Conservation (phyloP, 2,329 filamentous ascomycete species). For the Amauroascus verrucosus region DNA sequence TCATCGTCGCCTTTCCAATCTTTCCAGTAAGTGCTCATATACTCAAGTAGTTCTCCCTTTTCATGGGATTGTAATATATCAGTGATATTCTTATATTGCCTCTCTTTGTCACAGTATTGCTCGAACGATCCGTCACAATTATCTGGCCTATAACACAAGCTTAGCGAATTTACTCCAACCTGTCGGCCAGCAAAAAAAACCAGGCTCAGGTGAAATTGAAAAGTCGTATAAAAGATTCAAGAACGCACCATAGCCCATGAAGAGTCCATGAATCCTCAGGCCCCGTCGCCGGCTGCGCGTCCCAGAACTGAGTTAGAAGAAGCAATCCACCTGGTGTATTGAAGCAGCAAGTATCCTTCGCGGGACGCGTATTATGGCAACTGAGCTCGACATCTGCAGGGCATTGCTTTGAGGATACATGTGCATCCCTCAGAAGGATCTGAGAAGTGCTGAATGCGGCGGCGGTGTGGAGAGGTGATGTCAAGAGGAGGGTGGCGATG, state of each 20-base stretch:
- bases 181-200: background rate
- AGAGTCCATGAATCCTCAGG: slow-evolving; percentile 49
- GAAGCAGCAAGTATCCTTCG: slow-evolving; percentile 47
- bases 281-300: slow-evolving; percentile 45
- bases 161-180: background rate
- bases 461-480: background rate
- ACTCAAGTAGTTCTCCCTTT: slow-evolving; percentile 41
- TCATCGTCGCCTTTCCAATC: slow-evolving; percentile 46
- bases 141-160: slow-evolving; percentile 33
- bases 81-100: slow-evolving; percentile 49
- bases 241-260: slow-evolving; percentile 45
- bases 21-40: slow-evolving; percentile 54
- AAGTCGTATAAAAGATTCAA: background rate
- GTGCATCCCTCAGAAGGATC: background rate
- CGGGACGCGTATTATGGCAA: slow-evolving; percentile 45
- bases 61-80: slow-evolving; percentile 44
- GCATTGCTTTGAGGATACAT: slow-evolving; percentile 21
- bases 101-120: slow-evolving; percentile 44
- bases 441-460: slow-evolving; percentile 2
- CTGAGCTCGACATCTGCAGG: slow-evolving; percentile 38
- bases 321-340: slow-evolving; percentile 49
- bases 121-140: slow-evolving; percentile 51
- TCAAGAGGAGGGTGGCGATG: background rate
- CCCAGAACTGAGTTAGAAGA: slow-evolving; percentile 53
- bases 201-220: background rate